Conservation (phyloP, 2,329 filamentous ascomycete species). For the Escovopsis weberi region DNA sequence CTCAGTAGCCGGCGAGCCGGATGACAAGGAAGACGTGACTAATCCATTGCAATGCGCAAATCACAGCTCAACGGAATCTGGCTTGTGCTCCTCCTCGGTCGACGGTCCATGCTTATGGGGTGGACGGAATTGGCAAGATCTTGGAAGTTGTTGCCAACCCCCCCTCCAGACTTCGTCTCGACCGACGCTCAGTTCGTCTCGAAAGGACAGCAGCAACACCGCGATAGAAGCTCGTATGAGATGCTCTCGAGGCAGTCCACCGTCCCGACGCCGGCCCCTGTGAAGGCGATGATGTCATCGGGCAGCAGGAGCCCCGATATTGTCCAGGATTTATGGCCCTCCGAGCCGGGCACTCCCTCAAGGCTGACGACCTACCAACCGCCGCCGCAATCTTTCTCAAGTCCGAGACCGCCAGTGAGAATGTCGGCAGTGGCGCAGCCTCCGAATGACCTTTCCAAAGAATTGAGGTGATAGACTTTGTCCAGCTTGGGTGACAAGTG, state of each 20-base stretch:
- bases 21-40: background rate
- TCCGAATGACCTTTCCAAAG: no score
- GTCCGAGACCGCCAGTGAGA: conserved; percentile 31
- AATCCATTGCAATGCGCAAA: background rate
- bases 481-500: no score
- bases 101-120: conserved; percentile 70
- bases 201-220: conserved; percentile 21
- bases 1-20: background rate
- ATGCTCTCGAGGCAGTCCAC: conserved; percentile 54
- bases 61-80: conserved; percentile 67
- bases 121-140: conserved; percentile 56
- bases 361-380: conserved; percentile 27
- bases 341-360: no score
- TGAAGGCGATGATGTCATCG: conserved; percentile 24
- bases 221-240: conserved; percentile 60
- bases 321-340: conserved; percentile 29
- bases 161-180: conserved; percentile 72
- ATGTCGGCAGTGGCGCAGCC: conserved; percentile 10
- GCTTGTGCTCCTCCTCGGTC: conserved; percentile 66
- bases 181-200: conserved; percentile 56
- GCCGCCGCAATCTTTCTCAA: conserved; percentile 41
- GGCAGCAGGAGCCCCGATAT: conserved; percentile 34
- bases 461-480: no score
- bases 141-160: conserved; percentile 17
- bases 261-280: conserved; percentile 35